Conservation (phyloP, 2,329 filamentous ascomycete species). For the Pseudopithomyces chartarum region DNA sequence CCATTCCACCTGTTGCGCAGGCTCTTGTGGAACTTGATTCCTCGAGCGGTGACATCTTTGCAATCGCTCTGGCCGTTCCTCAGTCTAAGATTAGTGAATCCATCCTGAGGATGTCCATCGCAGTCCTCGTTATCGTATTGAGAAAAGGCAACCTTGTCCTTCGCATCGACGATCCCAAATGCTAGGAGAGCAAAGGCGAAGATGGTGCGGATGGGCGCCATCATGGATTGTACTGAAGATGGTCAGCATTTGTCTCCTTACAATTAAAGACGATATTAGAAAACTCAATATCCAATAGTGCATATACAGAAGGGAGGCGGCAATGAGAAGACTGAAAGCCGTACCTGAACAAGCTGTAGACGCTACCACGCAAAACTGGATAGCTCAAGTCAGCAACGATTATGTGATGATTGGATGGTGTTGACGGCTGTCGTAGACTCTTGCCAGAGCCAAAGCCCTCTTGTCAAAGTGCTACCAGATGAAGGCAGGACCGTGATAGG, state of each 20-base stretch:
- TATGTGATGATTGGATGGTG: no score
- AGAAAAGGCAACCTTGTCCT: conserved; percentile 20
- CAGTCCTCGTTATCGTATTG: conserved; percentile 23
- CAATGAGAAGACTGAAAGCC: no score
- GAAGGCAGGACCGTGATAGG: no score
- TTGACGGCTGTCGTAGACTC: no score
- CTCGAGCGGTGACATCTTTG: conserved; percentile 11
- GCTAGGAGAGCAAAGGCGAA: conserved; percentile 20
- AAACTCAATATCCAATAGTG: no score
- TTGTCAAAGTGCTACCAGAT: no score
- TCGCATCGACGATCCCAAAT: conserved; percentile 20
- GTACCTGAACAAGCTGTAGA: no score
- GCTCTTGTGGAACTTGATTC: conserved; percentile 23
- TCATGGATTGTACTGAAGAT: conserved; percentile 2
- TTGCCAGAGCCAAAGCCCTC: no score
- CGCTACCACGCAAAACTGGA: no score
- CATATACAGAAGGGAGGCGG: no score
- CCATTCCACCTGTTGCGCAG: conserved; percentile 15
- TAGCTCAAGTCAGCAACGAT: no score
- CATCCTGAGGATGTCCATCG: conserved; percentile 16
- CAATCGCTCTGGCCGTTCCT: conserved; percentile 17
- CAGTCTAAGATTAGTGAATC: conserved; percentile 23
- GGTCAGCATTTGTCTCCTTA: background rate
- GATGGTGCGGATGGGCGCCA: conserved; percentile 16
- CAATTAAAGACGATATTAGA: background rate